Percentiles rank a stretch among this genome's conserved stretches.
Evolutionary conservation across 2,329 filamentous ascomycete species (phyloP).

Genomic region (Aspergillus felis): DNA sequence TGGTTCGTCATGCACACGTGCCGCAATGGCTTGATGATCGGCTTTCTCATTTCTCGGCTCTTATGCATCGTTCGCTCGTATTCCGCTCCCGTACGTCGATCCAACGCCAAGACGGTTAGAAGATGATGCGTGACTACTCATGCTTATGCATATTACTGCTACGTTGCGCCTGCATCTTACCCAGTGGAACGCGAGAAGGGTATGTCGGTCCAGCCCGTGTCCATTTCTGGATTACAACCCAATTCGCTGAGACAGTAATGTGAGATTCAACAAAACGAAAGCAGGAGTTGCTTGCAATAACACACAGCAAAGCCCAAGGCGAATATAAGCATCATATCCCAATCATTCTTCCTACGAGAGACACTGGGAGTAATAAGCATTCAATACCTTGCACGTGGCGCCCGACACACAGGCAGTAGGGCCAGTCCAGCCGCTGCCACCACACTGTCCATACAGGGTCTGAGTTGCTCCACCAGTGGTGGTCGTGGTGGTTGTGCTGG

Average conservation of each 20-base stretch:
- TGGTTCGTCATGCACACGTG: background rate
- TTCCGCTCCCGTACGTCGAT: background rate
- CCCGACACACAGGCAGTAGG: conserved; percentile 10
- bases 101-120: no score
- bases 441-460: conserved; percentile 17
- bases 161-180: background rate
- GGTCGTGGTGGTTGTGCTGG: background rate
- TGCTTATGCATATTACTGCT: background rate
- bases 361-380: conserved; percentile 19
- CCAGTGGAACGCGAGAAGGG: background rate
- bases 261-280: background rate
- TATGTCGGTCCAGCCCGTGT: no score
- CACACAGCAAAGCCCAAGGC: background rate
- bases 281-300: background rate
- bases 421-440: conserved; percentile 13
- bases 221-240: background rate
- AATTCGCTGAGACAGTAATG: background rate
- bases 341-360: background rate
- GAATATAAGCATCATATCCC: background rate
- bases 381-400: conserved; percentile 3
- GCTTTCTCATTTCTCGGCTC: background rate
- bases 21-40: background rate
- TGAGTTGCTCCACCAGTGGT: conserved; percentile 4
- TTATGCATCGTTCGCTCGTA: no score
- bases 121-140: background rate